Evolutionary conservation across 768 basidiomycete species (phyloP), one percentile per base, ranked within the genome.

Genomic region (Lactarius hengduanensis): DNA sequence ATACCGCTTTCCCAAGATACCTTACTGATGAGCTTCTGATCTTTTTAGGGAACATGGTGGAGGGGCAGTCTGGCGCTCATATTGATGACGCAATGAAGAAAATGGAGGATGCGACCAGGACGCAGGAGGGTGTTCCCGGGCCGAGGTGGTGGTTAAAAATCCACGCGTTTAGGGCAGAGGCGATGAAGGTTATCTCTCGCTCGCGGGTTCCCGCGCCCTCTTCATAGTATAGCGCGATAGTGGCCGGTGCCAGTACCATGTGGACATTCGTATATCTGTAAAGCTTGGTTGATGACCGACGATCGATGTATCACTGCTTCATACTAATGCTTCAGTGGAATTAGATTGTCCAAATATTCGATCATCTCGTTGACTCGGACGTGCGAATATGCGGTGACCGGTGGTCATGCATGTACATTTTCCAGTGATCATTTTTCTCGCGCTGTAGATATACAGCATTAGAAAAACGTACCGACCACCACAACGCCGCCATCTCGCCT

Each of bases 11-110:
- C 28, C 65, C 65, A 30, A 18, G 6, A 18, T 64, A 53, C 38
- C 30, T 67, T 3, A n/a, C 20, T 7, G 62, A 64, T 11, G 38
- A 55, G 26, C 38, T 67, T 7, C 61, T 58, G 47, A 9, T 6
- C 10, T 20, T 67, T 4, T n/a, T 67, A 2, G 38, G 22, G 2
- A 36, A 67, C 34, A 34, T 67, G 0, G 30, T 67, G 3, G 58
- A 54, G 16, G 62, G 66, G n/a, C 45, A 43, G 34, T 41, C 38
- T 3, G 57, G 47, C 0, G 8, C 57, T 0, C 47, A 64, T 38
- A 56, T 67, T 16, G 15, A 41, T 6, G 15, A 38, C 1, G 50
- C 34, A 15, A 18, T 67, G 38, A 28, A 26, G 45, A 16, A 45
- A n/a, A n/a, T 67, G 13, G 26, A 50, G 4, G 47, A 50, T 15